Evolutionary conservation across 2,329 filamentous ascomycete genomes (phyloP).

Genomic region (Sporothrix dimorphospora): DNA sequence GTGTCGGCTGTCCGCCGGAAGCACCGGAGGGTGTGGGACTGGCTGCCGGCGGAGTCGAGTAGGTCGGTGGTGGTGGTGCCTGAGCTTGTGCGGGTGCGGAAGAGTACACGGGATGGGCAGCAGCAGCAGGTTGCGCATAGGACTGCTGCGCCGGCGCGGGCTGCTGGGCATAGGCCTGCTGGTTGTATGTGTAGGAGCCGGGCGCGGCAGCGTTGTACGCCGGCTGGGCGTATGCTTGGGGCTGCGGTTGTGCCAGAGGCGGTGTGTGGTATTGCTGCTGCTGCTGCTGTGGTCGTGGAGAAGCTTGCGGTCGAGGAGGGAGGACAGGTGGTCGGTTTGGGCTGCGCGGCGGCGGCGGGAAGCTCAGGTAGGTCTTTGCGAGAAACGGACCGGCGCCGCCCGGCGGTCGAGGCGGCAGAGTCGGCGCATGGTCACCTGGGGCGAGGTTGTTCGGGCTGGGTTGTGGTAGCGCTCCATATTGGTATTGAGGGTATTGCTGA

Average conservation of each 20-base stretch:
- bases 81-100: neutral
- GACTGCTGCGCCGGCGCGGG: neutral
- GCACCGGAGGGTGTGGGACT: neutral
- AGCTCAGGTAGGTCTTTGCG: conserved; percentile 15
- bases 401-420: conserved; percentile 23
- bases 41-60: neutral
- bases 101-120: neutral
- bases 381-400: conserved; percentile 11
- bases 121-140: neutral
- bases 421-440: neutral
- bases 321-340: conserved; percentile 26
- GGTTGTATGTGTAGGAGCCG: conserved; percentile 16
- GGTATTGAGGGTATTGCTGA: neutral
- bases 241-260: neutral
- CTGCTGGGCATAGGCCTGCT: neutral
- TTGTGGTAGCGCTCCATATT: neutral
- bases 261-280: conserved; percentile 3
- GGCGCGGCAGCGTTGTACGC: neutral
- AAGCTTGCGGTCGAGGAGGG: conserved; percentile 19
- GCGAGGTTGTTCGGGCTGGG: neutral
- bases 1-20: neutral
- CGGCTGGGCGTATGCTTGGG: neutral
- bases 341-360: conserved; percentile 30
- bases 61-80: too few relatives aligned
- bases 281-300: neutral